These are phyloP conservation scores for Cordyceps militaris DNA, from an alignment of 2,329 filamentous ascomycete genomes.

Conservation along the genomic window DNA sequence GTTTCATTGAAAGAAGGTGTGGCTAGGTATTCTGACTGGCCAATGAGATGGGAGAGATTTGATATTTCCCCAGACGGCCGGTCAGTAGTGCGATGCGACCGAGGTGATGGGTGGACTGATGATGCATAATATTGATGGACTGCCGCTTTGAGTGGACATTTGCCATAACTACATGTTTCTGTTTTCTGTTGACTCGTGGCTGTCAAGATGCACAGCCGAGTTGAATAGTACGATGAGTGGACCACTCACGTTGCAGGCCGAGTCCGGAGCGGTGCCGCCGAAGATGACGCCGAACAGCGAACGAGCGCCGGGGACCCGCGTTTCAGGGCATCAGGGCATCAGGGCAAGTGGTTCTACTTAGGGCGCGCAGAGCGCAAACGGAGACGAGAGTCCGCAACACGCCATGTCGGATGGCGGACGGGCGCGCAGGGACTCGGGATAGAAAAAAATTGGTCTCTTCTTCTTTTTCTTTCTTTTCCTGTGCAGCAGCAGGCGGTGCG, in stretches of 20 bases:
- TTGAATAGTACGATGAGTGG: neutral
- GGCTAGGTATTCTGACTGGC: neutral
- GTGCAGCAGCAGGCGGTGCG: neutral
- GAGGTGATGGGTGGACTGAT: no score
- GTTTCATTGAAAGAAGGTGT: neutral
- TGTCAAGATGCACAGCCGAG: no score
- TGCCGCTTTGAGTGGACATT: neutral
- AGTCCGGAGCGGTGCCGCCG: constrained; percentile 1
- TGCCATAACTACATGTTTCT: no score
- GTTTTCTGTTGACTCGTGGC: no score
- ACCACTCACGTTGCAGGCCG: neutral
- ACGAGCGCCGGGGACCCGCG: neutral
- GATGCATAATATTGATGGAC: neutral
- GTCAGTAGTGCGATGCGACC: neutral
- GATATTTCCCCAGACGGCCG: constrained; percentile 13
- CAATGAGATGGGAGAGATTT: constrained; percentile 13
- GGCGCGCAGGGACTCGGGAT: neutral
- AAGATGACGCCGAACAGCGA: constrained; percentile 2
- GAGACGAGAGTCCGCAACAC: neutral
- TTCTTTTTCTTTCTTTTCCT: neutral
- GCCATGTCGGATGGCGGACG: neutral
- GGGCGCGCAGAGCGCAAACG: no score
- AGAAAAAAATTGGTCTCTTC: neutral
- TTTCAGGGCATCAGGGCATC: neutral
- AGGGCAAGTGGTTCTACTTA: neutral